Base-by-base conservation (phyloP, 257 asterid species). In the Gynochthodes officinalis region DNA sequence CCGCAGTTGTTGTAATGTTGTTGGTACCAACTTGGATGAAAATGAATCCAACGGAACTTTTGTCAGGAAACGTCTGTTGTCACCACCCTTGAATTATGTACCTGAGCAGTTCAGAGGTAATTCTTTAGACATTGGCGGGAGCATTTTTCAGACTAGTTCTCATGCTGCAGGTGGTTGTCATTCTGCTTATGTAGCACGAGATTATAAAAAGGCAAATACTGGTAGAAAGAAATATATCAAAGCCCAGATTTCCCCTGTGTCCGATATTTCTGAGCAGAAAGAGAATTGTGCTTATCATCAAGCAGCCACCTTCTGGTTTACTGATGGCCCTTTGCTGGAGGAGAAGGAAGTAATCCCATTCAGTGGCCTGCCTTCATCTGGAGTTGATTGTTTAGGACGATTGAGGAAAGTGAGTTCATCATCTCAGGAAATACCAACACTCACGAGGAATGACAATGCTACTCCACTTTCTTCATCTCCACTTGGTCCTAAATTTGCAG, bases 321-420 rank as follows among this genome's bases (percentile, higher is more conserved):
- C 93, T 1, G 97, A 90, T 74, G 95, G 96, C 54, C 97, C 93
- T 75, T 67, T 90, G 60, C 80, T 88, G 67, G 85, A 81, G 74
- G 86, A 83, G 48, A 79, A 80, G 75, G 91, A 84, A 46, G 75
- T 75, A 61, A 35, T 50, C 73, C 71, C 72, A 4, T 77, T 71
- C 75, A 76, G 70, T 53, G 71, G 68, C 76, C 71, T 70, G 42
- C 82, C 86, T 73, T 80, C 87, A 57, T 71, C 82, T 64, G 65
- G 71, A 44, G 69, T 65, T 59, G 77, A 76, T 78, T 64, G 73
- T 50, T 80, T 67, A n/a, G 48, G 43, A 28, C 83, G 73, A 40
- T 68, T 76, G 67, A 69, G 64, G 11, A 62, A 76, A 48, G 75
- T 32, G 23, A 82, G 72, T 61, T 40, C 78, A 57, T 75, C 46